Evolutionary conservation across 768 basidiomycete genomes (phyloP), one percentile per base, ranked within the genome.

Genomic region (Macrocybe gigantea): DNA sequence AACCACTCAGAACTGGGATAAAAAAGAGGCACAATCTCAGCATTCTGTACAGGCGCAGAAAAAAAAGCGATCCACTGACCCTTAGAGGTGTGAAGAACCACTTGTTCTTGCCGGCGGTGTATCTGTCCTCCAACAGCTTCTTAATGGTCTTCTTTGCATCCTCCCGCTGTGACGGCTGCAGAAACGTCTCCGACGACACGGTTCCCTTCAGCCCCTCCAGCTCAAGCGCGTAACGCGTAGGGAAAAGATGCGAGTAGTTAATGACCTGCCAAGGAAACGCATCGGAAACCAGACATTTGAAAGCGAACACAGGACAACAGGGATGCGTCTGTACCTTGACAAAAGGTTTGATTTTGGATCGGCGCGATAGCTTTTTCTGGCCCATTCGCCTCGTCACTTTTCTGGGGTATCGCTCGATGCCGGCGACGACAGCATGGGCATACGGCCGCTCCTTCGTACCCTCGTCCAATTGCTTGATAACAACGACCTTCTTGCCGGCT

Each of bases 211-310:
- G 74, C 45, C 82, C 80, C 70, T 99, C 96, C 64, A 98, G 78
- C 67, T 99, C 96, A 60, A 99, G 81, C 53, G 91, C 88, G 72
- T 98, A 99, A 69, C 96, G 95, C 53, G 96, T 98, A 38, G 96
- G 96, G 85, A 98, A 95, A 54, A 99, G 79, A 73, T 99, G 96
- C 49, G 93, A 91, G 79, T 98, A 98, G 83, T 99, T 99, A 70
- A 98, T 70, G 49, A 85, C 76, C 93, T 95, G 44, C 13, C 15
- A 30, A 22, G 4, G 22, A 22, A 22, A 22, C 1, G 22, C 22
- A 4, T 0, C 8, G 14, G 30, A 30, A 36, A 13, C 50, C 22
- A 31, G n/a, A 38, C 7, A 32, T 22, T 43, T 6, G 15, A 39
- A 7, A 5, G 30, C 9, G 7, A 13, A 32, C 9, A 11, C 14